Evolutionary conservation across 73 alveolate species (phyloP).

Genomic region (Stentor coeruleus): DNA sequence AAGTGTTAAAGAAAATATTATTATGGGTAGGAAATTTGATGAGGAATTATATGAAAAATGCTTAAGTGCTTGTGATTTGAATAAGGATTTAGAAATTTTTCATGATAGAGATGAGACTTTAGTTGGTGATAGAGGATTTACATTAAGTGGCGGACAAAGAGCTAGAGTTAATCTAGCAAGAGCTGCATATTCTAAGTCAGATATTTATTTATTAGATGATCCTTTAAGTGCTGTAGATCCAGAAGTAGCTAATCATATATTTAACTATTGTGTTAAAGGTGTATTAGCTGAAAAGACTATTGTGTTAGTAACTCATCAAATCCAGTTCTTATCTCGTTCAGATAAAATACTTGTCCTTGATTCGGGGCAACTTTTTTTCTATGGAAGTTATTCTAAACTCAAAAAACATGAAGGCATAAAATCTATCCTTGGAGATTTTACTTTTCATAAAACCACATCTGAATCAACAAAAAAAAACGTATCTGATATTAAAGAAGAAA

Average conservation of each 20-base stretch:
- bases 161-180: conserved; percentile 75
- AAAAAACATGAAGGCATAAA: neutral
- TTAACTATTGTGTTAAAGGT: conserved; percentile 50
- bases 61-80: conserved; percentile 57
- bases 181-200: conserved; percentile 67
- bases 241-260: conserved; percentile 57
- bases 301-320: conserved; percentile 28
- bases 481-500: neutral
- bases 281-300: conserved; percentile 37
- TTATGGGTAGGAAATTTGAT: conserved; percentile 57
- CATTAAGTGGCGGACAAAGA: conserved; percentile 66
- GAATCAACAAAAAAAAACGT: neutral
- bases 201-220: conserved; percentile 70
- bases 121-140: conserved; percentile 67
- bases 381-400: neutral
- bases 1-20: conserved; percentile 52
- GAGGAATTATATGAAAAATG: conserved; percentile 54
- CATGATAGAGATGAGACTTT: conserved; percentile 64
- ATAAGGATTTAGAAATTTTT: conserved; percentile 61
- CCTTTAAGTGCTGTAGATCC: conserved; percentile 76
- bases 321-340: conserved; percentile 25
- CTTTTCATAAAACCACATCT: neutral
- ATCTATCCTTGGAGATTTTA: neutral
- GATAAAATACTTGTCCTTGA: conserved; percentile 52
- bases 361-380: conserved; percentile 26